Percentiles rank a stretch among this genome's conserved stretches.
Evolutionary conservation across 129 eudicot species (phyloP).

Genomic region (Logfia minima): DNA sequence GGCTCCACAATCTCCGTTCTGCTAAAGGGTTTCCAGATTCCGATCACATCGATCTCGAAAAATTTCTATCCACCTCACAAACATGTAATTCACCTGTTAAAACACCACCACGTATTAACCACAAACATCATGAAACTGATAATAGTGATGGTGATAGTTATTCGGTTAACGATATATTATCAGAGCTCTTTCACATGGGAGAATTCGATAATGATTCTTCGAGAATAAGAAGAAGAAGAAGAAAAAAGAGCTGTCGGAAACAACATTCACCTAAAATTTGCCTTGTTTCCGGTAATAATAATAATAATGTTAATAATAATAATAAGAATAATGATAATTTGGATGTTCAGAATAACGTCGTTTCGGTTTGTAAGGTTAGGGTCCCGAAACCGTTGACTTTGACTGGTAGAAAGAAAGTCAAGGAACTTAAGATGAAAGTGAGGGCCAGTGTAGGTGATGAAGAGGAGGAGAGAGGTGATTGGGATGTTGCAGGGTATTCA

Average conservation of each 20-base stretch:
- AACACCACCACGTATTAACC: no score
- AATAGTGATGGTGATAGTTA: no score
- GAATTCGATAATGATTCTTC: no score
- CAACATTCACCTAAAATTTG: no score
- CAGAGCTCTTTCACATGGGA: conserved; percentile 16
- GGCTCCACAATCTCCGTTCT: conserved; percentile 23
- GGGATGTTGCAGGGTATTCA: conserved; percentile 49
- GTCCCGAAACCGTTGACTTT: neutral
- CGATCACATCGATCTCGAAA: conserved; percentile 16
- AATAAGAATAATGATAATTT: neutral
- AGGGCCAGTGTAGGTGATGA: no score
- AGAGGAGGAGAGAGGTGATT: neutral
- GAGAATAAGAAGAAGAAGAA: no score
- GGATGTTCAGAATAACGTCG: neutral
- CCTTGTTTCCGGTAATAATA: neutral
- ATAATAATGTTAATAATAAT: no score
- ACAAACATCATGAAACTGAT: no score
- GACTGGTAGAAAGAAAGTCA: neutral
- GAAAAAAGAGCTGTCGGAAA: no score
- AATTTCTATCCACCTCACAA: conserved; percentile 10
- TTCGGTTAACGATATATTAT: conserved; percentile 14
- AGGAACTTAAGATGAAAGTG: neutral
- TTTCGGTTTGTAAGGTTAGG: neutral
- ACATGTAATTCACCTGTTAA: no score
- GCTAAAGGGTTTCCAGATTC: conserved; percentile 21